Evolutionary conservation across 129 eudicot genomes (phyloP).

Genomic region (Rutidosis leptorrhynchoides): DNA sequence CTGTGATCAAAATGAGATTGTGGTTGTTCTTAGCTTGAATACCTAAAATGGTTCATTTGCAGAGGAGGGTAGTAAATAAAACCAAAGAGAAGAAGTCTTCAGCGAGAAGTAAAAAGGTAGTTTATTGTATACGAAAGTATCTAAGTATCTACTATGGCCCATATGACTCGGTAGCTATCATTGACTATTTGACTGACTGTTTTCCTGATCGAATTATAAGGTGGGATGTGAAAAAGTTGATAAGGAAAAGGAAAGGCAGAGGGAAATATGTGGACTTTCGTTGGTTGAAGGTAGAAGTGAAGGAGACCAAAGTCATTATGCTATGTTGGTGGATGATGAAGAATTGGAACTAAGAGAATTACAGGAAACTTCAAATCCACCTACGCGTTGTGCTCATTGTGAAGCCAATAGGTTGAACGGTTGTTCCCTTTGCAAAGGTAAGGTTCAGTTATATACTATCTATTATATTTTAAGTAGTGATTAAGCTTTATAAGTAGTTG

Average conservation of each 20-base stretch:
- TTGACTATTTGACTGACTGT: slow-evolving; percentile 9
- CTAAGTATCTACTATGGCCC: not conserved
- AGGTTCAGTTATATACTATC: slow-evolving; percentile 9
- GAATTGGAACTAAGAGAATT: slow-evolving; percentile 79
- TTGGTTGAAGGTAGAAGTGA: slow-evolving; percentile 43
- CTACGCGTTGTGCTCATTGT: slow-evolving; percentile 71
- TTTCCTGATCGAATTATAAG: slow-evolving; percentile 35
- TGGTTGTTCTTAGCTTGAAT: slow-evolving; percentile 17
- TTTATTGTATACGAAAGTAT: not conserved
- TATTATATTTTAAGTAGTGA: slow-evolving; percentile 6
- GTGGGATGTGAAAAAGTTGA: slow-evolving; percentile 41
- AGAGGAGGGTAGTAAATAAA: slow-evolving; percentile 54
- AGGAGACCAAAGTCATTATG: slow-evolving; percentile 42
- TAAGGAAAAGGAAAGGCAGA: slow-evolving; percentile 41
- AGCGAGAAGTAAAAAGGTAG: slow-evolving; percentile 52
- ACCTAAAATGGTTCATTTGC: slow-evolving; percentile 29
- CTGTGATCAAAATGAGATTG: not conserved
- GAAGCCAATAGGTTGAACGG: slow-evolving; percentile 55
- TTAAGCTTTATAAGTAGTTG: not conserved
- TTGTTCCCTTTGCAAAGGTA: slow-evolving; percentile 96
- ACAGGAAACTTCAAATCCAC: slow-evolving; percentile 79
- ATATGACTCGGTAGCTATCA: slow-evolving; percentile 6
- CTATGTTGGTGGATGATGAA: slow-evolving; percentile 70
- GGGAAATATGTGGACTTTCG: slow-evolving; percentile 66
- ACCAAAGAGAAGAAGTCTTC: slow-evolving; percentile 54